Base-by-base conservation (phyloP, 1,284 basidiomycete genomes). In the Marasmius sp. region DNA sequence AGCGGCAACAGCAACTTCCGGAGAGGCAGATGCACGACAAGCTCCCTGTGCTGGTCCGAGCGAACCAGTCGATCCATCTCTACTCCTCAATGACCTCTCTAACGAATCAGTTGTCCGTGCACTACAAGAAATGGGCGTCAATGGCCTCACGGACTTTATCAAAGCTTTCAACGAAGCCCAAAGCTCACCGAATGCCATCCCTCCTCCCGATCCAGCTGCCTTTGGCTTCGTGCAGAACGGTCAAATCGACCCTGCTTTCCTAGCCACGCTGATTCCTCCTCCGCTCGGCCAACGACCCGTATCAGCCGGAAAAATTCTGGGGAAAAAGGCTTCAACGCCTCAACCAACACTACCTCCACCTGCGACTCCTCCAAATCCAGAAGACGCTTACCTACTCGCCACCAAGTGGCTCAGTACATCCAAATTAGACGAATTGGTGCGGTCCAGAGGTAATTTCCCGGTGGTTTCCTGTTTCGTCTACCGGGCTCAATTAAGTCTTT, bases 401-500 rank as follows among this genome's bases (percentile, higher is more conserved):
- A 91, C 84, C 57, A 92, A 88, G 69, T 93, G 91, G 91, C 77
- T 93, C 74, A 86, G 81, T 64, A 79, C 89, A 2, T 74, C 74
- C 8, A 89, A 91, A 70, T 75, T 93, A 16, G 80, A 83, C 8
- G 85, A 90, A 63, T 74, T 93, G 65, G 88, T 85, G 16, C 80
- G 80, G 69, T 83, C 79, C 10, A 81, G 91, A 79, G 91, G 91
- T 91, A 64, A 5, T 2, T 45, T 68, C 41, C 45, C 59, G 41
- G 41, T 20, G 61, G 41, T 34, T 18, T 61, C 34, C 58, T 36
- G 53, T 63, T 37, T 5, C 22, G 57, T 14, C 60, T 43, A 60
- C 38, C 63, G 58, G 55, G 57, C 36, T 34, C 33, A 45, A 41
- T 58, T 57, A 50, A 7, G 8, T 20, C 27, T 43, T 18, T 60